These are phyloP conservation scores for Phytophthora agathidicida DNA, from an alignment of 352 stramenopile species.

Conservation along the genomic window DNA sequence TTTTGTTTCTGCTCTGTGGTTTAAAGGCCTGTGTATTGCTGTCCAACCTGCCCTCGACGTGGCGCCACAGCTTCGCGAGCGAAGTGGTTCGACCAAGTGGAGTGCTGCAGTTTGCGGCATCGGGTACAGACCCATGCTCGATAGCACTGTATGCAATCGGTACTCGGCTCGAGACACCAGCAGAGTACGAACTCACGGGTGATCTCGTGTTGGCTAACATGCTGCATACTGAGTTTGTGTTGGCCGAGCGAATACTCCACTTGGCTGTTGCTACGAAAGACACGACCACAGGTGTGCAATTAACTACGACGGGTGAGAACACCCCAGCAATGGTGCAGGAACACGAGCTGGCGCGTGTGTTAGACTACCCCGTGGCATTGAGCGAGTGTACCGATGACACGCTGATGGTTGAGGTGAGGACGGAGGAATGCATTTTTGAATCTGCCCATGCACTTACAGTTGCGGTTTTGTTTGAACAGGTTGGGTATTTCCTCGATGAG, in stretches of 20 bases:
- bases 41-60: constrained; percentile 62
- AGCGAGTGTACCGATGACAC: constrained; percentile 52
- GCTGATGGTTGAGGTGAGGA: constrained; percentile 66
- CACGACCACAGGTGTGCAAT: neutral
- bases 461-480: constrained; percentile 28
- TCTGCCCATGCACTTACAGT: neutral
- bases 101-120: constrained; percentile 22
- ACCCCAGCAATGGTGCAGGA: constrained; percentile 32
- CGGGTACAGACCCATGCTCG: neutral
- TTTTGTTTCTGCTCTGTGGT: constrained; percentile 65
- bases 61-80: constrained; percentile 45
- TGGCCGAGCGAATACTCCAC: constrained; percentile 20
- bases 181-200: constrained; percentile 52
- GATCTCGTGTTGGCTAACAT: constrained; percentile 56
- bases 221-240: constrained; percentile 28
- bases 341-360: constrained; percentile 36
- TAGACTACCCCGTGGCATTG: constrained; percentile 75
- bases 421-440: neutral
- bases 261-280: constrained; percentile 14
- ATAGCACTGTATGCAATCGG: constrained; percentile 30
- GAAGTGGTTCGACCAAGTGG: constrained; percentile 50
- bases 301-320: neutral
- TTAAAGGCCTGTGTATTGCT: constrained; percentile 73
- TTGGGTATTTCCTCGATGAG: constrained; percentile 58
- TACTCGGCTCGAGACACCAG: constrained; percentile 44